These are phyloP conservation scores for Antrodiella citrinella DNA, from an alignment of 768 basidiomycete genomes.

Conservation along the genomic window DNA sequence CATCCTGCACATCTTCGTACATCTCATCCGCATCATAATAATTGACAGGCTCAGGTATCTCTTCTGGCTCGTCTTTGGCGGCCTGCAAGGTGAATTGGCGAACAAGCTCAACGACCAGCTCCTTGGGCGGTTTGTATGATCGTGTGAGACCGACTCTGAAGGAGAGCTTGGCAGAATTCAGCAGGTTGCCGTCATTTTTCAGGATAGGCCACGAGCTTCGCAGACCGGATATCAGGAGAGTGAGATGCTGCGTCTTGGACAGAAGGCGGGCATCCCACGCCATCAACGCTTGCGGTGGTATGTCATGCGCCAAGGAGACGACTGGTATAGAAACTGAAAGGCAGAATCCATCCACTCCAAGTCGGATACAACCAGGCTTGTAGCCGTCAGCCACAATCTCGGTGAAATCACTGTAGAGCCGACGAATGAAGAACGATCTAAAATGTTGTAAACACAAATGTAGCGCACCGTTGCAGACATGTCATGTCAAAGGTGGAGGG, in stretches of 20 bases:
- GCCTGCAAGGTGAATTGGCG: conserved; percentile 39
- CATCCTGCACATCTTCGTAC: conserved; percentile 19
- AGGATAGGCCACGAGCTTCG: conserved; percentile 47
- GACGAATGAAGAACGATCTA: background rate
- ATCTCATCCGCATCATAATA: conserved; percentile 22
- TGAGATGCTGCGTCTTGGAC: conserved; percentile 47
- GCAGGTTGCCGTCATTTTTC: conserved; percentile 33
- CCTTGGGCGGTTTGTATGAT: conserved; percentile 50
- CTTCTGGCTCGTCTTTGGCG: conserved; percentile 28
- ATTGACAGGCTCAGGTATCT: background rate
- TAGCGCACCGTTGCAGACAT: conserved; percentile 16
- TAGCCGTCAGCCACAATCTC: conserved; percentile 50
- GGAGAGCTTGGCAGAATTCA: conserved; percentile 26
- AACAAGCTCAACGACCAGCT: conserved; percentile 39
- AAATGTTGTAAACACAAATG: background rate
- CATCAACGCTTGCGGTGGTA: conserved; percentile 58
- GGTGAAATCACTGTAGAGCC: conserved; percentile 43
- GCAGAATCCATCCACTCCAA: conserved; percentile 42
- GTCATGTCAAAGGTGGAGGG: conserved; percentile 7
- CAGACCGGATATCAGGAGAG: conserved; percentile 56
- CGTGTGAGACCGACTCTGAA: conserved; percentile 59
- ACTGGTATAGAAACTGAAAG: conserved; percentile 52
- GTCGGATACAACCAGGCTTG: conserved; percentile 50
- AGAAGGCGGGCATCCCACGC: conserved; percentile 68
- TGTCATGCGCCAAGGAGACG: conserved; percentile 38